Evolutionary conservation across 2,329 filamentous ascomycete genomes (phyloP), one percentile per base, ranked within the genome.

Genomic region (Penicillium digitatum): DNA sequence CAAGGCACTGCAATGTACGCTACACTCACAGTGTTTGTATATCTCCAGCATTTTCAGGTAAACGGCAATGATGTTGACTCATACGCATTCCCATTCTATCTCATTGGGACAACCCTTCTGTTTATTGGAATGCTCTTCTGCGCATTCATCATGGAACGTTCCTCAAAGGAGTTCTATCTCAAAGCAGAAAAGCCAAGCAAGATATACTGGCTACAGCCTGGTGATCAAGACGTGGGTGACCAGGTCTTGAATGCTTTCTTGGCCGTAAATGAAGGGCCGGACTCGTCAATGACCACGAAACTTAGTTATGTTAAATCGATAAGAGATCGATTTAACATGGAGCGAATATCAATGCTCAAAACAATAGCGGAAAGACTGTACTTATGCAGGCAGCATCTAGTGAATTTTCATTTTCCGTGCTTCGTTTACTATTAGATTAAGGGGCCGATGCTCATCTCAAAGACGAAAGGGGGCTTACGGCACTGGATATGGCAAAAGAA

Each of bases 151-250:
- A 68, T 75, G n/a, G 64, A 69, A 39, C 64, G 66, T 12, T 70
- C 63, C 4, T 73, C 69, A 2, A 64, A 51, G 9, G 60, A 67
- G 63, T 65, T 62, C 48, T 57, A 65, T 18, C 18, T 68, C 38
- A 57, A 62, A 26, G 58, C 64, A 2, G 55, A 60, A 22, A 66
- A 60, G 9, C 61, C 63, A 5, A 69, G 63, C 50, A 71, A 66
- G 31, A 58, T 74, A 1, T 73, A 69, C 52, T 75, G 73, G 74
- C 40, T 75, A 0, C 73, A 76, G 32, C 73, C 72, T 0, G 73
- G 74, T 1, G 61, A 64, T 1, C 72, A 76, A 18, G 45, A 59
- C 12, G 64, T 74, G 4, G 73, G 73, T 2, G 73, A 76, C 35
- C 72, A 76, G 32, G 67, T 68, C 1, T 74, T 75, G 26, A 67